These are phyloP conservation scores for Saccharomyces hybrid DNA, from an alignment of 1,139 yeast genomes.

Conservation along the genomic window DNA sequence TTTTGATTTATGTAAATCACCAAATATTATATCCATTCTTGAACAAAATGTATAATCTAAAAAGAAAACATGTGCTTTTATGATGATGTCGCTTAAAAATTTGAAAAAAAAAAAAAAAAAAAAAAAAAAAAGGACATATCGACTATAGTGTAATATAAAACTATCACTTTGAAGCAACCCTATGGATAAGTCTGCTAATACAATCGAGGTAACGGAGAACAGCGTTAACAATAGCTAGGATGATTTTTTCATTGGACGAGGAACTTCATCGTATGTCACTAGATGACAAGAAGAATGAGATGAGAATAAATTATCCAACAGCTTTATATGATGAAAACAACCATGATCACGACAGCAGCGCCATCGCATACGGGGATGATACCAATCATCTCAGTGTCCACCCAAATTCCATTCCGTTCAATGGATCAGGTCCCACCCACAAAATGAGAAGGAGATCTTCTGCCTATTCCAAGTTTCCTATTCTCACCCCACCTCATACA, in stretches of 20 bases:
- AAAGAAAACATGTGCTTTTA: not conserved
- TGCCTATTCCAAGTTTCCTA: constrained; percentile 25
- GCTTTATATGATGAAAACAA: not conserved
- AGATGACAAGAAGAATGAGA: constrained; percentile 11
- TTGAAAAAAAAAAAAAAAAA: not conserved
- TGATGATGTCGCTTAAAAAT: not conserved
- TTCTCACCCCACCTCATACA: constrained; percentile 24
- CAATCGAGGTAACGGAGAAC: not conserved
- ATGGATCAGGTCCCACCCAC: not conserved
- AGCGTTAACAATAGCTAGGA: constrained; percentile 3
- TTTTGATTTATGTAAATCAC: not conserved
- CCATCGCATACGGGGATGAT: not conserved
- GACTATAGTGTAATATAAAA: not conserved
- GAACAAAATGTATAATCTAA: not conserved
- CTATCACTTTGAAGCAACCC: not conserved
- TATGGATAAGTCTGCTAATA: not conserved
- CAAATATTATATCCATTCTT: not conserved
- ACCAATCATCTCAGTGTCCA: not conserved
- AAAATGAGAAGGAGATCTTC: constrained; percentile 28
- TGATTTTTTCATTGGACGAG: constrained; percentile 27
- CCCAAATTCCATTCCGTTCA: constrained; percentile 2
- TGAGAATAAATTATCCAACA: constrained; percentile 7
- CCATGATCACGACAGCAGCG: not conserved
- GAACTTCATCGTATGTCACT: constrained; percentile 17
- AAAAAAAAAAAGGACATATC: not conserved